phyloP scores from a whole-genome alignment of 1,284 basidiomycete species.

The Austroboletus olivaceoglutinosus region DNA sequence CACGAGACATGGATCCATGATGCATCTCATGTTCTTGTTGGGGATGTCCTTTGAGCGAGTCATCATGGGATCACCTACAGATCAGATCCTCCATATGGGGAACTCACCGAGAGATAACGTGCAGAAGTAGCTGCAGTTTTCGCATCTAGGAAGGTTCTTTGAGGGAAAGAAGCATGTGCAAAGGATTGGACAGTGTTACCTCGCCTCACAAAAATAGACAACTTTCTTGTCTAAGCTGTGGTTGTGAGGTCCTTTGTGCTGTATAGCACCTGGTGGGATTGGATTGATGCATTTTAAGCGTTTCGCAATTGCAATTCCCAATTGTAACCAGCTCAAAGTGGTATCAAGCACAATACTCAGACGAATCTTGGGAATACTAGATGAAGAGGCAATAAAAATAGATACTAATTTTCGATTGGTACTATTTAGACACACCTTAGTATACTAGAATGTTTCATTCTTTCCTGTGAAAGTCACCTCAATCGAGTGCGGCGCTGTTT shows the following conservation, averaged over 20 bases:
- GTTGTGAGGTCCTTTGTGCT: conserved; percentile 47
- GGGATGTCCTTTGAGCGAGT: conserved; percentile 53
- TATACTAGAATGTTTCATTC: conserved; percentile 49
- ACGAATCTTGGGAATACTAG: conserved; percentile 31
- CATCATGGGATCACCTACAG: neutral
- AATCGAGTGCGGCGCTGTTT: conserved; percentile 54
- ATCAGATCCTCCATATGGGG: neutral
- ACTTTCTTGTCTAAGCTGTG: conserved; percentile 44
- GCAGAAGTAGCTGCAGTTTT: conserved; percentile 58
- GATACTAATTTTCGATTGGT: neutral
- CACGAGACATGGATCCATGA: conserved; percentile 62
- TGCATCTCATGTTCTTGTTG: conserved; percentile 62
- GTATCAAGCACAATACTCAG: neutral
- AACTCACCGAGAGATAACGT: conserved; percentile 51
- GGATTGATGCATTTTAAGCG: conserved; percentile 47
- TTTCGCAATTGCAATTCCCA: conserved; percentile 40
- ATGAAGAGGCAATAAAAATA: neutral
- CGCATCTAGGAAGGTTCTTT: conserved; percentile 39
- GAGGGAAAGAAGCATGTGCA: neutral
- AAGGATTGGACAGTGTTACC: conserved; percentile 27
- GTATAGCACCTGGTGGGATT: conserved; percentile 42
- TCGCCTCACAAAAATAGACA: conserved; percentile 51
- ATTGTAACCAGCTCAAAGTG: neutral
- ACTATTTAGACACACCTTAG: conserved; percentile 38
- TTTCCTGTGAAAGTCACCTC: conserved; percentile 53